phyloP scores from a whole-genome alignment of 164 flowering plant genomes.

The Liriodendron chinense region DNA sequence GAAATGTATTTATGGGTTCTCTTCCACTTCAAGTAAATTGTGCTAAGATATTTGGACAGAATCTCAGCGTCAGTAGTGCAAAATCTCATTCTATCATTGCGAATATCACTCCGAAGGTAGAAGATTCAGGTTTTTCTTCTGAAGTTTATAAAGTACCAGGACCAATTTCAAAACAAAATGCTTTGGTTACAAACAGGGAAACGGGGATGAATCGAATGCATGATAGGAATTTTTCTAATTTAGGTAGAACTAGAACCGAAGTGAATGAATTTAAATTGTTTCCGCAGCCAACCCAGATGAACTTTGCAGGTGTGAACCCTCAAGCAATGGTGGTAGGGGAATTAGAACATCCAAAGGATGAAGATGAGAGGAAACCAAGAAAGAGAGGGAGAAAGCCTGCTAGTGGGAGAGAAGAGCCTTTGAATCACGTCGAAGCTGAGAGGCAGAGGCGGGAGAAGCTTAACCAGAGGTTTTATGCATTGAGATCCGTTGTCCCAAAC shows the following conservation, averaged over 20 bases:
- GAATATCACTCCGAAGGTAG: slow-evolving; percentile 60
- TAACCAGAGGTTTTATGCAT: slow-evolving; percentile 80
- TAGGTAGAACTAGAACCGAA: slow-evolving; percentile 24
- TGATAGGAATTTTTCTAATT: slow-evolving; percentile 46
- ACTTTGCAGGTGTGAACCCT: slow-evolving; percentile 28
- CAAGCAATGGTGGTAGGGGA: slow-evolving; percentile 22
- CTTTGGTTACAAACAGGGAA: slow-evolving; percentile 18
- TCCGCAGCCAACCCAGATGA: slow-evolving; percentile 33
- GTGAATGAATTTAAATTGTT: slow-evolving; percentile 39
- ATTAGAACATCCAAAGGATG: slow-evolving; percentile 39
- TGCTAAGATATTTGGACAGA: slow-evolving; percentile 70
- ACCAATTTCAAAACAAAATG: slow-evolving; percentile 4
- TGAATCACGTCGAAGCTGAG: slow-evolving; percentile 91
- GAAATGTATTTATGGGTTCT: slow-evolving; percentile 38
- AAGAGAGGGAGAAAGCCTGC: slow-evolving; percentile 92
- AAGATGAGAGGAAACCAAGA: slow-evolving; percentile 66
- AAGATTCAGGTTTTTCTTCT: slow-evolving; percentile 35
- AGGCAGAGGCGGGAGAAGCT: slow-evolving; percentile 86
- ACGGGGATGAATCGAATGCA: slow-evolving; percentile 7
- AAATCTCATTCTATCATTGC: slow-evolving; percentile 46
- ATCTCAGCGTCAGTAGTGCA: slow-evolving; percentile 53
- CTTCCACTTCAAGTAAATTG: slow-evolving; percentile 17
- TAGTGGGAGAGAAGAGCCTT: slow-evolving; percentile 79
- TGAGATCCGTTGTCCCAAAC: slow-evolving; percentile 85
- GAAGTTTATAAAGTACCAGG: slow-evolving; percentile 37